phyloP scores from a whole-genome alignment of 2,329 filamentous ascomycete species.

The Cyphellophora europaea region DNA sequence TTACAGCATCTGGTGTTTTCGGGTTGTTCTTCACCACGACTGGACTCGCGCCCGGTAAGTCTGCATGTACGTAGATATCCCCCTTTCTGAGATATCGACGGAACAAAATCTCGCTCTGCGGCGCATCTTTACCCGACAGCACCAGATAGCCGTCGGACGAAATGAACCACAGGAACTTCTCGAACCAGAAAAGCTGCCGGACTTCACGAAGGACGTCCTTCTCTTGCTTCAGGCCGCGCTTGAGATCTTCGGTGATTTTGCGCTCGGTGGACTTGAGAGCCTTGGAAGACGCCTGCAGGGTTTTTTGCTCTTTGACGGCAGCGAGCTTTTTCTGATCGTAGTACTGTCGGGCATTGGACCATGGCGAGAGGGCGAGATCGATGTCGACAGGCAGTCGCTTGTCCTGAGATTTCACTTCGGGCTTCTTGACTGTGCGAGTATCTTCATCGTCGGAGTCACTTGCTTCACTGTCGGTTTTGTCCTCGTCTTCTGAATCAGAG shows the following conservation, averaged over 20 bases:
- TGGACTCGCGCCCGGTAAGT: constrained; percentile 73
- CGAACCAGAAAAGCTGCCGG: constrained; percentile 83
- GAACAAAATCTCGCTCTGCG: constrained; percentile 91
- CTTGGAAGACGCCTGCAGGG: constrained; percentile 66
- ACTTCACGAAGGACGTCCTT: constrained; percentile 78
- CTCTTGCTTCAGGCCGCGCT: constrained; percentile 82
- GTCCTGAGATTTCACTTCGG: constrained; percentile 20
- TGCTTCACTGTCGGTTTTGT: constrained; percentile 40
- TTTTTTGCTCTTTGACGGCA: constrained; percentile 80
- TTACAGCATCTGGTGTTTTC: constrained; percentile 67
- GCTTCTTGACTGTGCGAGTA: constrained; percentile 16
- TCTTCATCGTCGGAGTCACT: constrained; percentile 23
- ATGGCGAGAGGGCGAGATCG: constrained; percentile 70
- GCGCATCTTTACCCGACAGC: constrained; percentile 75
- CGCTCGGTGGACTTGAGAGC: constrained; percentile 84
- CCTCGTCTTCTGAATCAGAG: constrained; percentile 50
- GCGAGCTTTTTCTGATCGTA: constrained; percentile 82
- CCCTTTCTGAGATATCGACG: constrained; percentile 75
- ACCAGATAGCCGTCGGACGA: constrained; percentile 93
- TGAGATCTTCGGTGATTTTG: constrained; percentile 78
- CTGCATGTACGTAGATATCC: constrained; percentile 86
- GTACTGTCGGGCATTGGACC: constrained; percentile 84
- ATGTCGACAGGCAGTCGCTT: constrained; percentile 65
- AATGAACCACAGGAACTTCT: constrained; percentile 93
- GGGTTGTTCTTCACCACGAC: constrained; percentile 85